Conservation (phyloP, 768 basidiomycete species). For the Sarcodon sp. region DNA sequence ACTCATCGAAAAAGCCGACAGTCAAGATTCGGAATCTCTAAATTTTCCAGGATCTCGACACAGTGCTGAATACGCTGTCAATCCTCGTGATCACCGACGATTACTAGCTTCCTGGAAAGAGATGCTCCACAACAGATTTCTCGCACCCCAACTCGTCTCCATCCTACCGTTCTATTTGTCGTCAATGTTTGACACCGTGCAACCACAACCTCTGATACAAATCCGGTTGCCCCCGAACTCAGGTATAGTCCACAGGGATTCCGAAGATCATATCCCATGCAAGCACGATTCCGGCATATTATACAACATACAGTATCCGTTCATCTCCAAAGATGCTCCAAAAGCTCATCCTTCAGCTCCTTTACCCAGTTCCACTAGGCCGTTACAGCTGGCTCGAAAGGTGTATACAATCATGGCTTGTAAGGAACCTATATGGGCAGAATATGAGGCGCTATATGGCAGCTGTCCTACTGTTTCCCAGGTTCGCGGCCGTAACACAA, state of each 20-base stretch:
- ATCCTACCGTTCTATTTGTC: conserved; percentile 60
- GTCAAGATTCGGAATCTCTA: conserved; percentile 1
- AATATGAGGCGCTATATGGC: conserved; percentile 37
- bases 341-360: conserved; percentile 1
- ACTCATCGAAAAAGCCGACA: neutral
- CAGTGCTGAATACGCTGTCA: conserved; percentile 9
- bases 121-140: conserved; percentile 48
- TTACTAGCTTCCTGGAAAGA: conserved; percentile 54
- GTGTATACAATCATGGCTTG: conserved; percentile 46
- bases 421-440: conserved; percentile 58
- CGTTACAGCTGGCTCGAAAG: conserved; percentile 48
- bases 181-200: conserved; percentile 39
- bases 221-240: conserved; percentile 47
- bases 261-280: conserved; percentile 1
- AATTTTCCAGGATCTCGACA: conserved; percentile 2
- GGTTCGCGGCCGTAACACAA: conserved; percentile 8
- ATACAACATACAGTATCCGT: neutral
- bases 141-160: conserved; percentile 38
- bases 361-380: conserved; percentile 1
- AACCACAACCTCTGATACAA: conserved; percentile 31
- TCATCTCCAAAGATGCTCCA: conserved; percentile 3
- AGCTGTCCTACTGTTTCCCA: conserved; percentile 15
- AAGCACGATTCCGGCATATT: neutral
- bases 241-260: neutral
- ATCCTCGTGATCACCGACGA: conserved; percentile 50